Evolutionary conservation across 495 filamentous ascomycete species (phyloP), one percentile per base, ranked within the genome.

Genomic region (Diplogelasinospora grovesii): DNA sequence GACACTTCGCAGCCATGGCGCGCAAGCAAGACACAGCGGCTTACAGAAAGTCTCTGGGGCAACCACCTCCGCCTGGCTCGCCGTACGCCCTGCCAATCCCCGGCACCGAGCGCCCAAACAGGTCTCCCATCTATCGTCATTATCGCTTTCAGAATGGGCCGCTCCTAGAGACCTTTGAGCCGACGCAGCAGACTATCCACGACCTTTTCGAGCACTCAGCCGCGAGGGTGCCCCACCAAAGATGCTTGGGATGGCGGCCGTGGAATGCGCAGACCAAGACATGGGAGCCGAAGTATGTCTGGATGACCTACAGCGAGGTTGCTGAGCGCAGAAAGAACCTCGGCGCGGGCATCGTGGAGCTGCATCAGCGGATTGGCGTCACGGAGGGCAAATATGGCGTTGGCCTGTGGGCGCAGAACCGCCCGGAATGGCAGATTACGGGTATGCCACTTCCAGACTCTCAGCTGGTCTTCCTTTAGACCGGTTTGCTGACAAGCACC

Each of bases 371-470:
- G 45, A 68, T 76, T 43, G 83, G 82, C 5, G 69, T 85, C 34
- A 68, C 69, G 7, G 74, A 73, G 22, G 63, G 66, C 33, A 84
- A 90, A 64, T 86, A 92, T 56, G 86, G 82, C 35, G 75, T 97
- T 43, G 92, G 92, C 22, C 65, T 98, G 13, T 98, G 92, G 92
- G 87, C 86, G 41, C 86, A 90, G 67, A 98, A 98, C 61, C 78
- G 92, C 37, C 85, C 90, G 5, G 92, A 98, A 63, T 98, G 92
- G 92, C 92, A 98, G 71, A 83, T 98, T 39, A 81, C 86, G 32
- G 85, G 85, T 86, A 64, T 46, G 73, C 44, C 13, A 3, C 34
- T 20, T 20, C 7, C 11, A n/a, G n/a, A n/a, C n/a, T n/a, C n/a
- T n/a, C n/a, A n/a, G n/a, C n/a, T n/a, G n/a, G 9, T 26, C 28